These are phyloP conservation scores for Malassezia obtusa DNA, from an alignment of 1,284 basidiomycete species.

Conservation along the genomic window DNA sequence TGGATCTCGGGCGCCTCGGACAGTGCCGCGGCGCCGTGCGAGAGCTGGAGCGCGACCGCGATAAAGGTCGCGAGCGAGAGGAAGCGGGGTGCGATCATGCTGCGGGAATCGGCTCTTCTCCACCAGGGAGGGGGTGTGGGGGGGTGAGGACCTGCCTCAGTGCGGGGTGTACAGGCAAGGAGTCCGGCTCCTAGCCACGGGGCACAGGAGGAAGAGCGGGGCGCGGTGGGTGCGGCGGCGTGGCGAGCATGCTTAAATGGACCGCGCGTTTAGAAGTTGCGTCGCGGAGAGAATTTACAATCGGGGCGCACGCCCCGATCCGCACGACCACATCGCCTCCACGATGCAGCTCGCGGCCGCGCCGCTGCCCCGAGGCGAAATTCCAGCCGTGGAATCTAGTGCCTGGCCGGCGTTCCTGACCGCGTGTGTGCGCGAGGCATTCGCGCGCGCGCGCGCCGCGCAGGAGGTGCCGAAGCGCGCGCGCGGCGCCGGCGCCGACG, in stretches of 20 bases:
- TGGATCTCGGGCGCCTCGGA: neutral
- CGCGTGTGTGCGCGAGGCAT: constrained; percentile 18
- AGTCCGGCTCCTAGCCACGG: constrained; percentile 4
- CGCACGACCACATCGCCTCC: neutral
- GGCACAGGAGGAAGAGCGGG: neutral
- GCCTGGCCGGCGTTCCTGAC: constrained; percentile 22
- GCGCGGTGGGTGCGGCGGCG: neutral
- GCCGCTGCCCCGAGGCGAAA: constrained; percentile 6
- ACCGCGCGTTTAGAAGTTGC: constrained; percentile 1
- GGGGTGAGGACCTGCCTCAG: no score
- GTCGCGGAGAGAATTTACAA: neutral
- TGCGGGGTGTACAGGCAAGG: neutral
- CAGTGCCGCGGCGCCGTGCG: neutral
- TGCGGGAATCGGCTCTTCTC: neutral
- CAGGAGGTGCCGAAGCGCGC: neutral
- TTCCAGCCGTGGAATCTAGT: constrained; percentile 20
- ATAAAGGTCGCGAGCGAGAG: neutral
- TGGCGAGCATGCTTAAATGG: neutral
- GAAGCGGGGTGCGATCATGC: neutral
- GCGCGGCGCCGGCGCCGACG: neutral
- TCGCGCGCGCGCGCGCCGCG: constrained; percentile 18
- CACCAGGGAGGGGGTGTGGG: constrained; percentile 5
- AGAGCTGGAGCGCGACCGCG: neutral
- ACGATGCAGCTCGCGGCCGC: constrained; percentile 9
- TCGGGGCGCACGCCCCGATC: constrained; percentile 2